Conservation (phyloP, 768 basidiomycete species). For the Jaapia argillacea region DNA sequence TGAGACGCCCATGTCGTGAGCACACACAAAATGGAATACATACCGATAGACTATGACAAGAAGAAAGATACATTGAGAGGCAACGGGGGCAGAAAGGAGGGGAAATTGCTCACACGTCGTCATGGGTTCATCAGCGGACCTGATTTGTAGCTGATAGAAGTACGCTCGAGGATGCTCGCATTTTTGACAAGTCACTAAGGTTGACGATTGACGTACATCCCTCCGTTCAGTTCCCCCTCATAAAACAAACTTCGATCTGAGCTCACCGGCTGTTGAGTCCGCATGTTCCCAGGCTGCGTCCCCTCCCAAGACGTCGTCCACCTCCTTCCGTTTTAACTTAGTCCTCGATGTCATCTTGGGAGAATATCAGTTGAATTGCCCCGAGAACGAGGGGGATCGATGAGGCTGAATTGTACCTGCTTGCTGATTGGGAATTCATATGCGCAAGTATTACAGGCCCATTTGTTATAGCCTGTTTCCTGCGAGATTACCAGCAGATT, state of each 20-base stretch:
- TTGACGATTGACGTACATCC: constrained; percentile 24
- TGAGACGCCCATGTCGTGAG: constrained; percentile 2
- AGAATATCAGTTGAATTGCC: constrained; percentile 1
- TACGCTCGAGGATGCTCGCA: constrained; percentile 85
- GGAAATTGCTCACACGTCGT: constrained; percentile 34
- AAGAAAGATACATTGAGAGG: background rate
- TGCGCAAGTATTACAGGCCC: constrained; percentile 88
- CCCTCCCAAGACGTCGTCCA: constrained; percentile 93
- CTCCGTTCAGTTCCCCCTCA: no score
- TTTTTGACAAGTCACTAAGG: constrained; percentile 48
- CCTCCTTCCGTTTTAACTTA: constrained; percentile 76
- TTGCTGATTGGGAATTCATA: constrained; percentile 92
- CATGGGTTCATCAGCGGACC: constrained; percentile 91
- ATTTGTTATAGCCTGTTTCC: constrained; percentile 80
- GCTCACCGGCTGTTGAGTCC: constrained; percentile 70
- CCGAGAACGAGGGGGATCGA: background rate
- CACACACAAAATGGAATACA: constrained; percentile 4
- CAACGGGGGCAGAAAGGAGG: constrained; percentile 5
- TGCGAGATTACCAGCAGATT: constrained; percentile 76
- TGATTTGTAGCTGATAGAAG: constrained; percentile 93
- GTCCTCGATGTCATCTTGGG: constrained; percentile 96
- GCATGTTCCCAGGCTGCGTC: constrained; percentile 93
- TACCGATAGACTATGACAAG: constrained; percentile 51
- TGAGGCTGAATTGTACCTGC: constrained; percentile 44
- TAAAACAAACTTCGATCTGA: constrained; percentile 22